Conservation (phyloP, 768 basidiomycete genomes). For the Mrakia blollopis region DNA sequence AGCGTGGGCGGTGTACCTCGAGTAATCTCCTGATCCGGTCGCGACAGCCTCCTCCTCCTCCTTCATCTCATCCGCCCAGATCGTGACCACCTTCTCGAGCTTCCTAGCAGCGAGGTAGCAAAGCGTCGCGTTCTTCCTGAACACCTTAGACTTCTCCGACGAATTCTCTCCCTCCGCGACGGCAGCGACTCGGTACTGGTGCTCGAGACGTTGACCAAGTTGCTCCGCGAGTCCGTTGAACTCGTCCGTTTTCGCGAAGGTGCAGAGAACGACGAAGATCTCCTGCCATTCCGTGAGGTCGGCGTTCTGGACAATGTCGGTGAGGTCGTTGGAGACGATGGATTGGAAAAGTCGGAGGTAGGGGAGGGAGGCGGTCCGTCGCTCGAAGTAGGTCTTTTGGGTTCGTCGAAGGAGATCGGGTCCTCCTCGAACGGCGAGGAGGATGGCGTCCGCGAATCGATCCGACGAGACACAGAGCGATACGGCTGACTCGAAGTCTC, state of each 20-base stretch:
- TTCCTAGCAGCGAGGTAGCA: constrained; percentile 89
- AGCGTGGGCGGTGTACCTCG: constrained; percentile 69
- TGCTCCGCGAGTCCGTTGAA: constrained; percentile 85
- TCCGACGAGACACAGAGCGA: constrained; percentile 81
- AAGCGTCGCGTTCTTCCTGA: constrained; percentile 80
- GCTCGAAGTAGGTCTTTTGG: constrained; percentile 89
- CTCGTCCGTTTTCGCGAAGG: constrained; percentile 79
- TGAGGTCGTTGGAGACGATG: constrained; percentile 84
- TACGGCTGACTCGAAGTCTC: constrained; percentile 92
- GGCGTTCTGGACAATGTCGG: constrained; percentile 92
- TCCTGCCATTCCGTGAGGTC: constrained; percentile 93
- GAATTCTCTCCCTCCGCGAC: constrained; percentile 47
- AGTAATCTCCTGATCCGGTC: constrained; percentile 29
- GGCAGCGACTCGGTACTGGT: constrained; percentile 61
- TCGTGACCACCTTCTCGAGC: constrained; percentile 77
- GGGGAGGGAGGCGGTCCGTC: constrained; percentile 65
- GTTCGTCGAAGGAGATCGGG: constrained; percentile 78
- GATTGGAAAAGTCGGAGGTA: constrained; percentile 93
- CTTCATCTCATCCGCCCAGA: constrained; percentile 83
- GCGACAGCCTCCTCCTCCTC: constrained; percentile 70
- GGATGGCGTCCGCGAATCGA: constrained; percentile 87
- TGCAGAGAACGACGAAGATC: constrained; percentile 92
- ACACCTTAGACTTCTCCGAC: constrained; percentile 45
- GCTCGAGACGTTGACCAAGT: constrained; percentile 84
- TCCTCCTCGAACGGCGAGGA: constrained; percentile 87